Evolutionary conservation across 2,329 filamentous ascomycete genomes (phyloP).

Genomic region (Tolypocladium album): DNA sequence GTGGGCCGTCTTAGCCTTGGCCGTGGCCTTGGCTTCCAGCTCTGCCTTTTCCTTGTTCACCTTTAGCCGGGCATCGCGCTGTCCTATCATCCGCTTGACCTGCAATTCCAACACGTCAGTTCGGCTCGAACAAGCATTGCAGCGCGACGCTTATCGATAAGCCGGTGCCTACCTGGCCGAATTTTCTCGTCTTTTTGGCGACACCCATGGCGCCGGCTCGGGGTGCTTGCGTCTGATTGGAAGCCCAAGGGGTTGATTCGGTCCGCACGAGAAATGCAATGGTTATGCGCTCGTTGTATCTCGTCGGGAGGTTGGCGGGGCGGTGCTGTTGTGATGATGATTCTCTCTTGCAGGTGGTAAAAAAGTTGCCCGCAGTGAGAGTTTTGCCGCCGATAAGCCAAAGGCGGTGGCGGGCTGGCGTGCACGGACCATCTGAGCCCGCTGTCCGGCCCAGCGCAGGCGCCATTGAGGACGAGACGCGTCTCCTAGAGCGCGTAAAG

Average conservation of each 20-base stretch:
- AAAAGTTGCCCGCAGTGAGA: conserved; percentile 4
- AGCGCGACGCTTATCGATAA: conserved; percentile 16
- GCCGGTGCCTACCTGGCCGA: conserved; percentile 47
- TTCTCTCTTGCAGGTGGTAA: not conserved
- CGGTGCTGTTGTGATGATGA: not conserved
- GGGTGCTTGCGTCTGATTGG: not conserved
- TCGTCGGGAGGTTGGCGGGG: not conserved
- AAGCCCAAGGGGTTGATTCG: too few species aligned
- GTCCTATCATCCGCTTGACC: conserved; percentile 75
- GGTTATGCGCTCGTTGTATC: not conserved
- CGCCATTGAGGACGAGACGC: conserved; percentile 15
- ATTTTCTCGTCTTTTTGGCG: conserved; percentile 86
- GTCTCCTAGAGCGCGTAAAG: conserved; percentile 26
- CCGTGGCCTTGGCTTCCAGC: conserved; percentile 43
- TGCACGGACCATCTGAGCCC: conserved; percentile 16
- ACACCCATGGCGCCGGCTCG: conserved; percentile 56
- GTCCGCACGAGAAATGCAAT: not conserved
- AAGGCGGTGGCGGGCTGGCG: conserved; percentile 14
- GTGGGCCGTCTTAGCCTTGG: conserved; percentile 39
- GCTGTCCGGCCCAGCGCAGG: not conserved
- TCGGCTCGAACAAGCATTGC: not conserved
- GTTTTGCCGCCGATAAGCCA: conserved; percentile 4
- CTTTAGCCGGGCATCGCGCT: conserved; percentile 70
- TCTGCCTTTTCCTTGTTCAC: conserved; percentile 65
- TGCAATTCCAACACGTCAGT: conserved; percentile 15